Percentiles rank a stretch among this genome's conserved stretches.
Conservation (phyloP, 345 rosid species). For the Pugionium dolabratum region DNA sequence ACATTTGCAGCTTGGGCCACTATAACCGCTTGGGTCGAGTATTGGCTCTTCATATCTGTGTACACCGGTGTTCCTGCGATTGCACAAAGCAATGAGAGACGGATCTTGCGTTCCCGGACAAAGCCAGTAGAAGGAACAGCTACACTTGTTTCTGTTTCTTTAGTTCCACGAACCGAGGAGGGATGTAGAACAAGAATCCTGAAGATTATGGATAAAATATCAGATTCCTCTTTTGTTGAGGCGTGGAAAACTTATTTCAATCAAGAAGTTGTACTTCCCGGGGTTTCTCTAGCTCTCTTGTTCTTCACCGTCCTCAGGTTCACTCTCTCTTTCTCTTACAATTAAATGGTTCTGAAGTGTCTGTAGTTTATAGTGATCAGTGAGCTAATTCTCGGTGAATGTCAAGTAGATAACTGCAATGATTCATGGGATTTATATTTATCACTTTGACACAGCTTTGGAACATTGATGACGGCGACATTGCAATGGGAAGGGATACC, state of each 20-base stretch:
- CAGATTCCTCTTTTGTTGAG: slow-evolving; percentile 48
- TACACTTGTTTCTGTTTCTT: slow-evolving; percentile 11
- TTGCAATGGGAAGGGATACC: slow-evolving; percentile 83
- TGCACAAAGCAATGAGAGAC: slow-evolving; percentile 49
- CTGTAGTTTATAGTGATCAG: neutral
- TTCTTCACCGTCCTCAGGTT: slow-evolving; percentile 93
- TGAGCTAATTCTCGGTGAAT: neutral
- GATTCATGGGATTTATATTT: neutral
- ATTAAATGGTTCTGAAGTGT: neutral
- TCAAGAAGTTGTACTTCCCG: slow-evolving; percentile 71
- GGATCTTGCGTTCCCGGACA: slow-evolving; percentile 36
- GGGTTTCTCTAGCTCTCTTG: slow-evolving; percentile 73
- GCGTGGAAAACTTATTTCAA: slow-evolving; percentile 71
- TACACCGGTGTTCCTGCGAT: slow-evolving; percentile 67
- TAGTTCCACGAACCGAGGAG: slow-evolving; percentile 1
- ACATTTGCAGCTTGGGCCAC: slow-evolving; percentile 60
- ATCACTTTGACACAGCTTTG: slow-evolving; percentile 52
- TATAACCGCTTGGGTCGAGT: slow-evolving; percentile 68
- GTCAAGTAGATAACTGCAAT: neutral
- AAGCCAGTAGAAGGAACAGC: slow-evolving; percentile 5
- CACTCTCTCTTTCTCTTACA: neutral
- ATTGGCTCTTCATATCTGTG: slow-evolving; percentile 70
- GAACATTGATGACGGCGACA: slow-evolving; percentile 89
- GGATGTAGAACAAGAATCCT: slow-evolving; percentile 12
- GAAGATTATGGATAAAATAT: slow-evolving; percentile 41